Conservation (phyloP, 1,284 basidiomycete species). For the Ceratorhiza oryzae-sativae region DNA sequence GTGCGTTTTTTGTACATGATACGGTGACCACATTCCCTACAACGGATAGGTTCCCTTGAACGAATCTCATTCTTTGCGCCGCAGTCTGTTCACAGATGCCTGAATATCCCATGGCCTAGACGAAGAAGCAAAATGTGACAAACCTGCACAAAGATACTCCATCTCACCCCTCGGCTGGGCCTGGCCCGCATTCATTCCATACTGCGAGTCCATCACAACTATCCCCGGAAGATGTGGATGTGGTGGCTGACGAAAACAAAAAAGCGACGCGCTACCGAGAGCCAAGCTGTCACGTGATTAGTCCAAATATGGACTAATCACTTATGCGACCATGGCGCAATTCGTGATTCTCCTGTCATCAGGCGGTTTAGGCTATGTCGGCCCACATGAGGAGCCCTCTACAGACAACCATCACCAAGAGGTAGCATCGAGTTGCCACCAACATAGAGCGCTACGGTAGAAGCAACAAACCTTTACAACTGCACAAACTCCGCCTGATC, state of each 20-base stretch:
- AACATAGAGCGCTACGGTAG: conserved; percentile 12
- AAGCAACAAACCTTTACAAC: background rate
- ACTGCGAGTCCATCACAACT: conserved; percentile 39
- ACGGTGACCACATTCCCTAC: conserved; percentile 95
- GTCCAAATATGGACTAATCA: conserved; percentile 15
- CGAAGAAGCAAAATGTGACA: conserved; percentile 46
- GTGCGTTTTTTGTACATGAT: conserved; percentile 99
- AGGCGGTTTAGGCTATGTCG: background rate
- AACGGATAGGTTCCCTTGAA: conserved; percentile 93
- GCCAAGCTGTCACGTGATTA: conserved; percentile 2
- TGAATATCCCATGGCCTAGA: conserved; percentile 35
- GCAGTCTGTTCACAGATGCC: conserved; percentile 69
- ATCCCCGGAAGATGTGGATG: conserved; percentile 4
- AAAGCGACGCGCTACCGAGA: background rate
- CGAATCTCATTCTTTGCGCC: conserved; percentile 93
- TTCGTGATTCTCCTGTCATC: conserved; percentile 2
- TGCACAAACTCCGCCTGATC: background rate
- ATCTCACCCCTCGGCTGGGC: conserved; percentile 57
- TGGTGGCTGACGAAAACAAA: conserved; percentile 31
- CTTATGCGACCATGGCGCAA: background rate
- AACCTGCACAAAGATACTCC: conserved; percentile 95
- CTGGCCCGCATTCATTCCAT: conserved; percentile 23
- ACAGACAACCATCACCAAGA: conserved; percentile 17
- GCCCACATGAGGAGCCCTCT: background rate
- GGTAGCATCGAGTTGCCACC: background rate